These are phyloP conservation scores for Fusarium avenaceum DNA, from an alignment of 2,329 filamentous ascomycete genomes.

Conservation along the genomic window DNA sequence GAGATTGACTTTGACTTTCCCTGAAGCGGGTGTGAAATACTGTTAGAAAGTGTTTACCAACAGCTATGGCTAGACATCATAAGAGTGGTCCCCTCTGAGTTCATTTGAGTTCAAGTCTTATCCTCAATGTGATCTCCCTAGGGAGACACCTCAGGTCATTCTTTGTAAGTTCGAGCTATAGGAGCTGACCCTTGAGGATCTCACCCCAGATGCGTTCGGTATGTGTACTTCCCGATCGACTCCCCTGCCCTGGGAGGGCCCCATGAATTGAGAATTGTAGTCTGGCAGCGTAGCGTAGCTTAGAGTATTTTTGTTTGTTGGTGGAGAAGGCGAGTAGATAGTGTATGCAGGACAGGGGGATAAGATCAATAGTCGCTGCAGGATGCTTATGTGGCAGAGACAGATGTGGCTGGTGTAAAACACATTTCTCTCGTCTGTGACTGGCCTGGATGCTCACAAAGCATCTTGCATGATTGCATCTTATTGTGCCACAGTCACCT, in stretches of 20 bases:
- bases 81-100: neutral
- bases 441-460: conserved; percentile 5
- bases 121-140: neutral
- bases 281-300: neutral
- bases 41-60: neutral
- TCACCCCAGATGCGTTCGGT: neutral
- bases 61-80: neutral
- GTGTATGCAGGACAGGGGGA: conserved; percentile 19
- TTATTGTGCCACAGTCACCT: neutral
- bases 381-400: conserved; percentile 26
- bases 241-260: neutral
- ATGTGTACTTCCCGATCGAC: neutral
- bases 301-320: conserved; percentile 5
- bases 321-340: conserved; percentile 16
- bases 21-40: neutral
- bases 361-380: conserved; percentile 40
- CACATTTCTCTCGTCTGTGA: conserved; percentile 12
- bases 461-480: neutral
- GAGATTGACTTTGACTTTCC: neutral
- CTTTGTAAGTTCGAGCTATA: neutral
- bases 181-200: conserved; percentile 1
- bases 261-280: neutral
- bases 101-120: neutral
- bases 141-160: neutral
- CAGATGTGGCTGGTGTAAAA: conserved; percentile 19